Base-by-base conservation (phyloP, 768 basidiomycete genomes). In the Gautieria morchelliformis region DNA sequence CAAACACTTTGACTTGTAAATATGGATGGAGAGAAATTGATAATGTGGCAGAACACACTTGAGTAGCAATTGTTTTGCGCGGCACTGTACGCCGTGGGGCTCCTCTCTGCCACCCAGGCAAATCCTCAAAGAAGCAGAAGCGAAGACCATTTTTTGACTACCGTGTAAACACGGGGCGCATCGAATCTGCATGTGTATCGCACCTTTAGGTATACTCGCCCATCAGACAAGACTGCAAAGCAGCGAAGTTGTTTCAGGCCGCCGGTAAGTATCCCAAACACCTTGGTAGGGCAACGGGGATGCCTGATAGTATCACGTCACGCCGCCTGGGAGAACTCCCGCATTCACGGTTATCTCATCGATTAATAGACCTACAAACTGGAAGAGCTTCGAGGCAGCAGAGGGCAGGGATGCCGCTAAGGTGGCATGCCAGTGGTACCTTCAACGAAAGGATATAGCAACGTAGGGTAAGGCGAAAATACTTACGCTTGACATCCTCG, bases 321-420 rank as follows among this genome's bases (percentile, higher is more conserved):
- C 62, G 93, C 92, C 61, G 95, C 96, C 71, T 99, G 96, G 65
- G 88, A 91, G 66, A 99, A 99, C 74, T 99, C 96, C 59, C 96
- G 82, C 94, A 99, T 96, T 27, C 96, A 94, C 94, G 0, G 96
- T 85, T 92, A 71, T 99, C 96, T 67, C 96, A 75, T 60, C 96
- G 77, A 71, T n/a, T n/a, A n/a, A n/a, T 98, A 99, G 19, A 99
- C 96, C 72, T 98, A 93, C 94, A 52, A 99, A 85, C 70, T 98
- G 96, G 85, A 93, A 99, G 14, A 97, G 69, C 72, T 98, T 98
- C 60, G 84, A 74, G 63, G 77, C 85, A n/a, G 82, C 83, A n/a
- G 91, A 88, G 58, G 83, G 83, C 93, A 99, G 98, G 5, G 55
- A 56, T 7, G 55, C 48, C 27, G 96, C 95, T 17, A 99, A n/a